Conservation (phyloP, 2,329 filamentous ascomycete genomes). For the Neofusicoccum laricinum region DNA sequence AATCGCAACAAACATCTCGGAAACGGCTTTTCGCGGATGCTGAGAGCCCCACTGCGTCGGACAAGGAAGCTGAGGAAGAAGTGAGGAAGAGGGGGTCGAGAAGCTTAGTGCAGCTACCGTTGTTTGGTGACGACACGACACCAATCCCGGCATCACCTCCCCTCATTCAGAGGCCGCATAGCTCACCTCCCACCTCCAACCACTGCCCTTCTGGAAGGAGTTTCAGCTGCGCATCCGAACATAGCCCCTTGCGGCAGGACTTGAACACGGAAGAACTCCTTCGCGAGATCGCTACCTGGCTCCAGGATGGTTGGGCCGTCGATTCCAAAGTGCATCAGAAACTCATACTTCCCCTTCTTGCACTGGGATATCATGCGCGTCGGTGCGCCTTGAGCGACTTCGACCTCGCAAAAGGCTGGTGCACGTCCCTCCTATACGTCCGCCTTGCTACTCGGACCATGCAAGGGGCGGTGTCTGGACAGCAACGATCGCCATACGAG, state of each 20-base stretch:
- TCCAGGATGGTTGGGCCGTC: neutral
- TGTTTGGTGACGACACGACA: neutral
- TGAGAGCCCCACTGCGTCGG: neutral
- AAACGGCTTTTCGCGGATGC: neutral
- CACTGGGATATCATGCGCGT: neutral
- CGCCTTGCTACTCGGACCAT: neutral
- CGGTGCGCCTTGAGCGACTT: neutral
- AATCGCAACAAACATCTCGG: neutral
- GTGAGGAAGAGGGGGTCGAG: neutral
- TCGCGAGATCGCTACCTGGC: slow-evolving; percentile 1
- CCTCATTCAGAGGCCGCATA: neutral
- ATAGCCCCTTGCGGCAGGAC: neutral
- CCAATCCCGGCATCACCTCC: neutral
- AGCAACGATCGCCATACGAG: neutral
- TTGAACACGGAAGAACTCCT: neutral
- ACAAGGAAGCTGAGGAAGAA: neutral
- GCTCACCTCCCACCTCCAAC: neutral
- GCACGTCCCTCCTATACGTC: neutral
- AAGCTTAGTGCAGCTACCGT: neutral
- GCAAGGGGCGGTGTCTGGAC: neutral
- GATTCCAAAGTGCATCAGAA: neutral
- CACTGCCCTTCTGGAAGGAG: too few relatives aligned
- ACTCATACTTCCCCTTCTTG: neutral
- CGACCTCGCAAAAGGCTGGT: neutral
- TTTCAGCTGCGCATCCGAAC: too few relatives aligned